Conservation (phyloP, 768 basidiomycete species). For the Sistotremastrum niveocremeum region DNA sequence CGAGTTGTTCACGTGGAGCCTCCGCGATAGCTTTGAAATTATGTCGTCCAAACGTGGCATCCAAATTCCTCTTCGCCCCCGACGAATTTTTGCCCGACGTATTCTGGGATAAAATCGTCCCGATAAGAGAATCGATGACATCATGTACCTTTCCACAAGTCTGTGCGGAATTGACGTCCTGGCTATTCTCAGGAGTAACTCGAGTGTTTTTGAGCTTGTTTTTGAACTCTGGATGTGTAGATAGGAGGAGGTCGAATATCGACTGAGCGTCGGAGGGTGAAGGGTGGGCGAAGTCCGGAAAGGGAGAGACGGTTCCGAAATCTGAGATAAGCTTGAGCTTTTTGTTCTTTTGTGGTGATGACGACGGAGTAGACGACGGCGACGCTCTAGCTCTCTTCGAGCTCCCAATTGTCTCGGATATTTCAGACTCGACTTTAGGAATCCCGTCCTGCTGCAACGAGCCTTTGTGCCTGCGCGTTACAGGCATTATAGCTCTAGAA, state of each 20-base stretch:
- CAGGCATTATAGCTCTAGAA: no score
- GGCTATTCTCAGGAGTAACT: constrained; percentile 3
- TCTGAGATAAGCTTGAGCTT: constrained; percentile 37
- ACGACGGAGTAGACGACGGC: not conserved
- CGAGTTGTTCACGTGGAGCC: constrained; percentile 29
- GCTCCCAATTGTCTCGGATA: no score
- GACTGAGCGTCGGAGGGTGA: constrained; percentile 27
- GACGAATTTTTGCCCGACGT: constrained; percentile 38
- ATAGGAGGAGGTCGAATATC: constrained; percentile 28
- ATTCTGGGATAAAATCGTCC: constrained; percentile 47
- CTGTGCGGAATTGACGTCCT: constrained; percentile 24
- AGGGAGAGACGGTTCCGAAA: constrained; percentile 31
- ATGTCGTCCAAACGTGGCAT: constrained; percentile 34
- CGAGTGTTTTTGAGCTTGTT: constrained; percentile 16
- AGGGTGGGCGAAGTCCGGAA: constrained; percentile 30
- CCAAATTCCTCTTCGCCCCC: constrained; percentile 34
- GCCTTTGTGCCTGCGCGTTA: no score
- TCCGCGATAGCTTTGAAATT: constrained; percentile 33
- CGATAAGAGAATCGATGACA: constrained; percentile 44
- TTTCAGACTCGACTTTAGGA: no score
- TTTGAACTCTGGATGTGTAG: constrained; percentile 21
- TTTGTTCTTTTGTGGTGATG: constrained; percentile 20
- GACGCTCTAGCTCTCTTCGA: no score
- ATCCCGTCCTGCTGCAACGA: no score
- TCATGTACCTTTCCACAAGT: constrained; percentile 36